Conservation (phyloP, 257 asterid genomes). For the Mitragyna speciosa region DNA sequence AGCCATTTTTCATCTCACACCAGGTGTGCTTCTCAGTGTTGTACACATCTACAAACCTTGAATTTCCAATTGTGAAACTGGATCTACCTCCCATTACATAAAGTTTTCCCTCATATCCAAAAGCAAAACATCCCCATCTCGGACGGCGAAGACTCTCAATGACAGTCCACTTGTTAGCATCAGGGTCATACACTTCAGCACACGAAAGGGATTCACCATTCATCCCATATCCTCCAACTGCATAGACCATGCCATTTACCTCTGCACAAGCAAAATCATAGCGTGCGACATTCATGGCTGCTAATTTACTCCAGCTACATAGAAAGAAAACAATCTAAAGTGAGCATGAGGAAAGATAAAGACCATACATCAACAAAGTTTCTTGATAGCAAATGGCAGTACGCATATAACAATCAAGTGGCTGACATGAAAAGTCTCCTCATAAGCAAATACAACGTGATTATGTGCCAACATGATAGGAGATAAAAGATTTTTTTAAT, state of each 20-base stretch:
- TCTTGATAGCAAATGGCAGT: too few relatives aligned
- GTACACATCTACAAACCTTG: constrained; percentile 64
- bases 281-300: constrained; percentile 71
- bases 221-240: constrained; percentile 74
- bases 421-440: too few relatives aligned
- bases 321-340: background rate
- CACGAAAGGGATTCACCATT: constrained; percentile 61
- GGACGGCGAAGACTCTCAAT: constrained; percentile 69
- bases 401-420: too few relatives aligned
- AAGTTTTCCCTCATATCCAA: constrained; percentile 63
- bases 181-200: constrained; percentile 76
- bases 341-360: background rate
- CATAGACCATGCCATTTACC: constrained; percentile 66
- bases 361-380: background rate
- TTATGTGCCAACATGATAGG: too few relatives aligned
- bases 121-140: constrained; percentile 79
- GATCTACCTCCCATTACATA: constrained; percentile 89
- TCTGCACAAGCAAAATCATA: constrained; percentile 86
- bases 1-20: constrained; percentile 75
- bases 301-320: constrained; percentile 80
- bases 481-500: background rate
- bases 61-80: constrained; percentile 75
- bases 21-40: constrained; percentile 49
- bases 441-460: too few relatives aligned
- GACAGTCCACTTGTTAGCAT: constrained; percentile 51